Evolutionary conservation across 306 rosid species (phyloP), one percentile per base, ranked within the genome.

Genomic region (Cucurbita pepo): DNA sequence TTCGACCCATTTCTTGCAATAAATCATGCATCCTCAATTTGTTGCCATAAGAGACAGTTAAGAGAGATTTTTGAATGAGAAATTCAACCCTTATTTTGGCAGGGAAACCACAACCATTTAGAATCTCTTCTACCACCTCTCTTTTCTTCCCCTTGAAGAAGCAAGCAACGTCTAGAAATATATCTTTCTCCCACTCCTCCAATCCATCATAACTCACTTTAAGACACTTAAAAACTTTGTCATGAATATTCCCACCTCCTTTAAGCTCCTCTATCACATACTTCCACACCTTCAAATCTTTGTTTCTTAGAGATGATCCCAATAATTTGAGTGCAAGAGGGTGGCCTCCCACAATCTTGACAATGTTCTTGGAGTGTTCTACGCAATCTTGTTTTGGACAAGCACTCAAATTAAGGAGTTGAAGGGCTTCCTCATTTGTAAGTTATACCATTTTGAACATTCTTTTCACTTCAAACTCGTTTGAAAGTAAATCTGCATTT

Each of bases 31-130:
- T 77, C 3, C 6, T 58, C 3, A 75, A 12, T 0, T 36, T 9
- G 4, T 25, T 14, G 1, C 12, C 72, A 45, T 66, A 14, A 30
- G 13, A 15, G 4, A 48, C 16, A 52, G 57, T 69, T 19, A 82
- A 52, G 41, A 84, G 75, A 48, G 85, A 87, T 69, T 80, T 82
- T 69, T 84, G 82, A 51, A 62, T 50, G 54, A 84, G 79, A 62
- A 67, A 41, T 1, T 79, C 80, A 47, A 82, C 56, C 41, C 82
- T 85, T 69, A 70, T 79, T 15, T 1, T 10, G 36, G 85, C 73
- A 60, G 16, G 41, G 56, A 72, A 66, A 4, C 80, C 85, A 66
- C 72, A 66, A 21, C 55, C 72, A 66, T 81, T 73, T 10, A 82
- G 37, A 10, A 81, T 67, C 37, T 77, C 58, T 22, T 41, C 71